Base-by-base conservation (phyloP, 1,284 basidiomycete genomes). In the Meripilus lineatus region DNA sequence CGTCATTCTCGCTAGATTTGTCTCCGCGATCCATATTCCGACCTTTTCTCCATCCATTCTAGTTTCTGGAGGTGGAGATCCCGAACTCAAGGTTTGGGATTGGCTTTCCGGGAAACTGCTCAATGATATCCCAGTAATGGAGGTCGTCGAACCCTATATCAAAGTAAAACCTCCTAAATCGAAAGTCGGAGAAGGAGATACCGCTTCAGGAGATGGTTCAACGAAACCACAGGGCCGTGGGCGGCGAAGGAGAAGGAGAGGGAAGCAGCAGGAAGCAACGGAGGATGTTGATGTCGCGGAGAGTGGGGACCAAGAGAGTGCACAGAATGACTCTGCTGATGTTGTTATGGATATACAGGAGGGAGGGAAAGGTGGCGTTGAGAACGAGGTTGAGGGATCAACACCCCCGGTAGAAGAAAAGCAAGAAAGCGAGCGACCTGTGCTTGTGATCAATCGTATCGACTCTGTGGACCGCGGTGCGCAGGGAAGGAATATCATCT, bases 61-160 rank as follows among this genome's bases (percentile, higher is more conserved):
- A 24, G 68, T 95, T 4, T 91, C 89, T 0, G 93, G 86, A 1
- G 93, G 93, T n/a, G 93, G 93, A 0, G 93, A 95, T 57, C 68
- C 77, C 0, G 67, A 73, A 38, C 63, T 96, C 18, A 83, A 85
- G 58, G 55, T 93, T 14, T 95, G 90, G 87, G 75, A 89, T 50
- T 91, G 87, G 85, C 72, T 77, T 60, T 68, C 67, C 0, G 90
- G 89, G 0, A 55, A 54, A 33, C 61, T 79, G 20, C 59, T 73
- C 15, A 64, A 67, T 25, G 74, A 80, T 22, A 66, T 93, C 11
- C 61, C 65, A 3, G 68, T 93, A 22, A 63, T 68, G 39, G 68
- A 78, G 1, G 57, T 62, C 0, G 75, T 89, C 3, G 69, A 76
- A 44, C 80, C 83, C 0, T 82, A 77, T 52, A 75, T 92, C 36